Conservation (phyloP, 2,329 filamentous ascomycete genomes). For the Chaetomium strumarium region DNA sequence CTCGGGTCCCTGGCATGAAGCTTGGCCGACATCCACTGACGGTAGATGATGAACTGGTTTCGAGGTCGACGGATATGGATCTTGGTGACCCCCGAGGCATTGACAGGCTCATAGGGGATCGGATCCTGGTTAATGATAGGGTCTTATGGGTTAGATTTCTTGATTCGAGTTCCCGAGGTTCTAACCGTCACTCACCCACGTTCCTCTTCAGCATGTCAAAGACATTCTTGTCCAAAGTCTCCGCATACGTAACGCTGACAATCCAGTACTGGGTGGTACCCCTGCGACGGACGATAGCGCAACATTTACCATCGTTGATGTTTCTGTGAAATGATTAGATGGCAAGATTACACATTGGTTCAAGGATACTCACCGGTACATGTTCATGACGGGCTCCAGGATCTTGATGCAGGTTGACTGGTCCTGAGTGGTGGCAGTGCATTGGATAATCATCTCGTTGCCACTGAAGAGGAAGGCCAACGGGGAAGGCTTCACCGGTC, state of each 20-base stretch:
- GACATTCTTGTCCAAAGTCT: background rate
- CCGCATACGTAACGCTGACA: background rate
- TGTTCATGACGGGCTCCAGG: background rate
- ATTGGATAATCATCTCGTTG: conserved; percentile 15
- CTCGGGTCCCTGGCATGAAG: conserved; percentile 14
- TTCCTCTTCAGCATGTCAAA: conserved; percentile 5
- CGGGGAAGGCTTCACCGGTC: background rate
- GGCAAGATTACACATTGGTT: background rate
- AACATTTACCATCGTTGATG: conserved; percentile 12
- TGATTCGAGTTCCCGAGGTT: background rate
- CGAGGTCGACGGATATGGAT: conserved; percentile 13
- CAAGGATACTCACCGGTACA: conserved; percentile 5
- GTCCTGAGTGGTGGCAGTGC: conserved; percentile 6
- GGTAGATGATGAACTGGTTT: conserved; percentile 19
- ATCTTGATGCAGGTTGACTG: background rate
- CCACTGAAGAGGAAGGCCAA: conserved; percentile 12
- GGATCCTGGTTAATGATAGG: too few relatives aligned
- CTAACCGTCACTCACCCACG: background rate
- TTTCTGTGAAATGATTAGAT: conserved; percentile 2
- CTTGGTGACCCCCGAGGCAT: background rate
- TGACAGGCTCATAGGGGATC: too few relatives aligned
- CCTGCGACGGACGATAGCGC: conserved; percentile 7
- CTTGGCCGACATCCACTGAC: conserved; percentile 16
- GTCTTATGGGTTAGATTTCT: background rate
- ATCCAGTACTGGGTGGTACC: conserved; percentile 9